Percentiles rank a stretch among this genome's conserved stretches.
Conservation (phyloP, 495 filamentous ascomycete species). For the Neurospora tetrasperma region DNA sequence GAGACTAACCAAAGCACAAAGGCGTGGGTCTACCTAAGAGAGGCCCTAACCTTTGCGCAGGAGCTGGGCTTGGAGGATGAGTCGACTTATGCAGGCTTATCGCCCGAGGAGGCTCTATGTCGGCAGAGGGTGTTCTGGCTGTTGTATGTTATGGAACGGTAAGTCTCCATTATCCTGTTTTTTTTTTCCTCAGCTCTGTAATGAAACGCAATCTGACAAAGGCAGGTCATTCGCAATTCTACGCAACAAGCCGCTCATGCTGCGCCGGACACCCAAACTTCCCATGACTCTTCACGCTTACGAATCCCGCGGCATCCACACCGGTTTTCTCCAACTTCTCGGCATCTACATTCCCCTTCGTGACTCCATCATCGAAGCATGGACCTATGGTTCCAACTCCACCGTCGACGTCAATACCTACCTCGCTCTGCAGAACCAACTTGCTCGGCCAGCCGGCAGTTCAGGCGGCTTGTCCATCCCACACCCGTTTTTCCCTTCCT, state of each 20-base stretch:
- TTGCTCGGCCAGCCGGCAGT: slow-evolving; percentile 21
- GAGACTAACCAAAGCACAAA: slow-evolving; percentile 25
- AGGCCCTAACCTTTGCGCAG: slow-evolving; percentile 49
- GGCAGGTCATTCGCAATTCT: slow-evolving; percentile 26
- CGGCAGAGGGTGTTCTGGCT: slow-evolving; percentile 54
- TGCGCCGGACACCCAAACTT: slow-evolving; percentile 35
- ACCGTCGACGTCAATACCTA: slow-evolving; percentile 30
- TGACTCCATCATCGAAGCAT: slow-evolving; percentile 25
- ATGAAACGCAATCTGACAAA: neutral
- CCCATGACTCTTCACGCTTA: slow-evolving; percentile 37
- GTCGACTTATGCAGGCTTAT: slow-evolving; percentile 36
- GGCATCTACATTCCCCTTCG: slow-evolving; percentile 33
- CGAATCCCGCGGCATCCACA: slow-evolving; percentile 39
- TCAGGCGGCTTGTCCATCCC: slow-evolving; percentile 24
- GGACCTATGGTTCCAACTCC: slow-evolving; percentile 22
- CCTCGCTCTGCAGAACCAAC: slow-evolving; percentile 32
- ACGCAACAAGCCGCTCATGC: slow-evolving; percentile 46
- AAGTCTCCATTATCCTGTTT: slow-evolving; percentile 7
- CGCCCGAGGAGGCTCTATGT: slow-evolving; percentile 39
- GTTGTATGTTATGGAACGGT: slow-evolving; percentile 50
- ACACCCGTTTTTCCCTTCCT: slow-evolving; percentile 30
- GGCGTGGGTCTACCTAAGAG: slow-evolving; percentile 54
- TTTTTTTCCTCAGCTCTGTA: neutral
- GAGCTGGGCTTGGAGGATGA: slow-evolving; percentile 51
- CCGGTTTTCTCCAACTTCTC: slow-evolving; percentile 45